These are phyloP conservation scores for Diutina sp. DNA, from an alignment of 1,139 yeast genomes.

Conservation along the genomic window DNA sequence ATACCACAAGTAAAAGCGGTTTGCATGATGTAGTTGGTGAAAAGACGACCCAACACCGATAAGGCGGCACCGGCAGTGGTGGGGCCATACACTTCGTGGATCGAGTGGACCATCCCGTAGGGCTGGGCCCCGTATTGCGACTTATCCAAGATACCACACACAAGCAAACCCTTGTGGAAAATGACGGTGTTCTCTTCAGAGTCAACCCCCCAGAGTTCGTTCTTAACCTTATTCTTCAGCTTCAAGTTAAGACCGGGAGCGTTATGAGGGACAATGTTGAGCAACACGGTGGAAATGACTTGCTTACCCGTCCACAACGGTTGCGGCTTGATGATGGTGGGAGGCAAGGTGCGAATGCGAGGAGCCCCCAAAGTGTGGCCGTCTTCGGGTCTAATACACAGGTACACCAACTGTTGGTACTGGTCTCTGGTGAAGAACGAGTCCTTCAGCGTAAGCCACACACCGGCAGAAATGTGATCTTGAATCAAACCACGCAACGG, in stretches of 20 bases:
- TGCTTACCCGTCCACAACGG: conserved; percentile 99
- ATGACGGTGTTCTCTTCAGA: conserved; percentile 80
- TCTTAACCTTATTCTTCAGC: conserved; percentile 81
- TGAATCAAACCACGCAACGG: conserved; percentile 98
- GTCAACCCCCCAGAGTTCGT: conserved; percentile 86
- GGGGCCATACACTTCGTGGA: conserved; percentile 93
- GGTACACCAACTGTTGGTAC: conserved; percentile 88
- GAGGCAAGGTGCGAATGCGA: conserved; percentile 73
- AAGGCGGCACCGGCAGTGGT: conserved; percentile 80
- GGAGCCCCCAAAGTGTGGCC: conserved; percentile 71
- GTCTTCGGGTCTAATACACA: conserved; percentile 94
- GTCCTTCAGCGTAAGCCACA: conserved; percentile 92
- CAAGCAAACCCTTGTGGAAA: conserved; percentile 73
- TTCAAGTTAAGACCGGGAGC: conserved; percentile 84
- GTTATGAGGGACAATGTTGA: conserved; percentile 74
- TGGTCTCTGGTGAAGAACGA: conserved; percentile 81
- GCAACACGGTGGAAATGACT: conserved; percentile 76
- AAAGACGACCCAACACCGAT: conserved; percentile 84
- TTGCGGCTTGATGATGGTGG: conserved; percentile 75
- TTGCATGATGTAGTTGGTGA: conserved; percentile 86
- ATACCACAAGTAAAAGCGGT: conserved; percentile 98
- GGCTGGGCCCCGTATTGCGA: conserved; percentile 98
- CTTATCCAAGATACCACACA: conserved; percentile 91
- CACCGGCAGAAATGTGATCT: conserved; percentile 98
- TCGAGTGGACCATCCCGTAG: conserved; percentile 91